Evolutionary conservation across 108 stramenopile species (phyloP), one percentile per base, ranked within the genome.

Genomic region (Bacterosira constricta): DNA sequence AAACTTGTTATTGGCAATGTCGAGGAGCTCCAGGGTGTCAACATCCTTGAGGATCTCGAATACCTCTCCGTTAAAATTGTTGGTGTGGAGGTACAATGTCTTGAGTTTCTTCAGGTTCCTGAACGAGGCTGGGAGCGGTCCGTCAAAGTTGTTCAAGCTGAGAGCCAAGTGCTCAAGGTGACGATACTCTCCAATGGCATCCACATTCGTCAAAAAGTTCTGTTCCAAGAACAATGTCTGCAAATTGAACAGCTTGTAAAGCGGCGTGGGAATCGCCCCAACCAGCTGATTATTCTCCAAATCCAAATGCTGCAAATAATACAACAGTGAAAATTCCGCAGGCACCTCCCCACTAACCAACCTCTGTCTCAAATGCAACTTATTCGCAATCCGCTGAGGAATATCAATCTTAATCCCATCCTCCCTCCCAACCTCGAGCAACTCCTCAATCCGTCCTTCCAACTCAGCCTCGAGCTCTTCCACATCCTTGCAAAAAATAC

Each of bases 211-310:
- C 73, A 80, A 73, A 66, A 76, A 46, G 44, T 81, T 67, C 69
- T 76, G 74, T 60, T 71, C 75, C 52, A 76, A 49, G 53, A 64
- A 76, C 76, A 82, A 51, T 7, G 77, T 78, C 52, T 80, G 78
- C 55, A 75, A 71, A 59, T 84, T 75, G 30, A 84, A 50, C 49
- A 79, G 69, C 55, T 84, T 75, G 70, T 84, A 80, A 32, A 84
- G 50, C 20, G 73, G 73, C n/a, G 50, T 59, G 45, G 82, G 82
- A 13, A 83, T 29, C 1, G 61, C 61, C 4, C 82, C 82, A 6
- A 63, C 58, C 46, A 83, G 58, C 55, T 83, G 71, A 52, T 83
- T 83, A 65, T 83, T 75, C 44, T 79, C 77, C 31, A 83, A 59
- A 46, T 79, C 75, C 66, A 76, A 67, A 76, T 76, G 75, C 52